These are phyloP conservation scores for Paralagenidium karlingii DNA, from an alignment of 352 stramenopile species.

Conservation along the genomic window DNA sequence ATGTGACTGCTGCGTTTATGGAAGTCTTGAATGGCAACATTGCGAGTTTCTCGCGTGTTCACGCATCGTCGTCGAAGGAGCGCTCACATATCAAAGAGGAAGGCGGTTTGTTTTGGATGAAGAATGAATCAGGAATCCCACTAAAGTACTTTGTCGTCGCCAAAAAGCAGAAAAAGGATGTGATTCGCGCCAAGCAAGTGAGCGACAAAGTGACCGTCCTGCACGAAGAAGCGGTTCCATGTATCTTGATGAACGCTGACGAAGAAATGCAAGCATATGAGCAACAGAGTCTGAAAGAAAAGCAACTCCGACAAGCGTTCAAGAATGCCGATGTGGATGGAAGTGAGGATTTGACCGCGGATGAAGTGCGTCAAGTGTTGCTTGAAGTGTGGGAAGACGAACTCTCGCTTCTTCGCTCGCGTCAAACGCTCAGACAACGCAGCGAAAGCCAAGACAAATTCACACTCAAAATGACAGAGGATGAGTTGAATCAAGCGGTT, in stretches of 20 bases:
- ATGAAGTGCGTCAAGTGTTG: constrained; percentile 66
- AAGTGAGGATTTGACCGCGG: constrained; percentile 62
- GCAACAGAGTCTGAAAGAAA: constrained; percentile 75
- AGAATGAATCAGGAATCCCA: constrained; percentile 68
- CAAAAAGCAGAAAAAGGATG: constrained; percentile 50
- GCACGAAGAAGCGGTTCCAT: constrained; percentile 31
- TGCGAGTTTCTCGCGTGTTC: constrained; percentile 51
- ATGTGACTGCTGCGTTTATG: constrained; percentile 78
- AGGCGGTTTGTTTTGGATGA: constrained; percentile 71
- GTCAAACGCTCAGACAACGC: constrained; percentile 4
- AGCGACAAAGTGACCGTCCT: constrained; percentile 18
- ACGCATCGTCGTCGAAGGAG: constrained; percentile 21
- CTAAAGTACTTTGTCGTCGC: constrained; percentile 72
- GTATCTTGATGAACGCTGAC: constrained; percentile 41
- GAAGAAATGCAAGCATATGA: constrained; percentile 59
- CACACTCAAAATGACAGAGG: constrained; percentile 27
- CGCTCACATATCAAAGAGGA: constrained; percentile 76
- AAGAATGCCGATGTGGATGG: constrained; percentile 54
- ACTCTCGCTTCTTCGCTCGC: constrained; percentile 14
- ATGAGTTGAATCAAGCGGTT: constrained; percentile 37
- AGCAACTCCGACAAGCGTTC: constrained; percentile 72
- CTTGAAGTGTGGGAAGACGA: constrained; percentile 60
- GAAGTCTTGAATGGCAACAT: constrained; percentile 55
- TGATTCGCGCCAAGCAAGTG: constrained; percentile 7
- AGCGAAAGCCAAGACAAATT: constrained; percentile 25